phyloP scores from a whole-genome alignment of 2,329 filamentous ascomycete genomes.

The Grosmannia clavigera region DNA sequence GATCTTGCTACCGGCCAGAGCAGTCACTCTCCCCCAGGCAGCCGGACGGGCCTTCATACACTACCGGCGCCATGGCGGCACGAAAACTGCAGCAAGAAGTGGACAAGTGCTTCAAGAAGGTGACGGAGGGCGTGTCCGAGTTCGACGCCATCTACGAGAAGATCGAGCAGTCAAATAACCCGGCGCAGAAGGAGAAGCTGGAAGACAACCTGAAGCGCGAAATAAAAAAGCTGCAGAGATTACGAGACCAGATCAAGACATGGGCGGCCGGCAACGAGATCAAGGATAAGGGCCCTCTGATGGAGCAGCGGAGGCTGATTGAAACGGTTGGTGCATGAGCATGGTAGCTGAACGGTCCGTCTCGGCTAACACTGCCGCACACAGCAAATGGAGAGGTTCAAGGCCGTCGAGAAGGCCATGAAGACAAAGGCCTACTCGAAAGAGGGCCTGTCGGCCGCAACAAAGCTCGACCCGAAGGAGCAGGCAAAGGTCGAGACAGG shows the following conservation, averaged over 20 bases:
- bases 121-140: constrained; percentile 78
- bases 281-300: constrained; percentile 93
- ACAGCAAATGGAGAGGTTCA: constrained; percentile 98
- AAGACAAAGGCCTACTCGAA: constrained; percentile 99
- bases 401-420: constrained; percentile 99
- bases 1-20: not conserved
- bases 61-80: constrained; percentile 59
- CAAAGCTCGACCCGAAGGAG: constrained; percentile 94
- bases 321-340: constrained; percentile 62
- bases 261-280: constrained; percentile 98
- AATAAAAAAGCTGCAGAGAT: constrained; percentile 97
- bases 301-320: constrained; percentile 91
- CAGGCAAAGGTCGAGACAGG: constrained; percentile 82
- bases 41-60: not conserved
- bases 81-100: constrained; percentile 97
- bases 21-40: not conserved
- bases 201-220: constrained; percentile 98
- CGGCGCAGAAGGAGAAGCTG: constrained; percentile 93
- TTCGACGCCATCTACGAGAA: constrained; percentile 97
- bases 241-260: constrained; percentile 98
- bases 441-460: constrained; percentile 82
- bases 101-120: constrained; percentile 99
- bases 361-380: not conserved
- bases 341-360: not conserved
- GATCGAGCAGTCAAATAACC: constrained; percentile 84